These are phyloP conservation scores for Vitis riparia DNA, from an alignment of 164 flowering plant species.

Conservation along the genomic window DNA sequence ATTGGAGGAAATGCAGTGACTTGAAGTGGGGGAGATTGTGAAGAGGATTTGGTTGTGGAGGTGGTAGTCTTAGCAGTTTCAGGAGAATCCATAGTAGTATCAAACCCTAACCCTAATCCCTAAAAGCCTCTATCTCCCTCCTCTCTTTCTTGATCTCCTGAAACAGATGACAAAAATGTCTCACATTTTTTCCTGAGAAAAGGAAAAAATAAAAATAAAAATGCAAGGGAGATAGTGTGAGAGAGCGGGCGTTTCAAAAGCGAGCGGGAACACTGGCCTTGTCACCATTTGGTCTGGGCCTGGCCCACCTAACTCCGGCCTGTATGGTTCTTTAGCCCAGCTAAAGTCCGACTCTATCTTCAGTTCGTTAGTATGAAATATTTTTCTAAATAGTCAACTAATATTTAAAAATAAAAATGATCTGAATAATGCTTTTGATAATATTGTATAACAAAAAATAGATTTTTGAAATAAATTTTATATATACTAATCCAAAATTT, in stretches of 20 bases:
- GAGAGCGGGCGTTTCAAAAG: constrained; percentile 17
- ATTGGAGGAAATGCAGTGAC: constrained; percentile 2
- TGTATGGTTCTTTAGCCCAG: too few relatives aligned
- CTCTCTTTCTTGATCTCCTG: constrained; percentile 5
- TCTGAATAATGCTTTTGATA: too few relatives aligned
- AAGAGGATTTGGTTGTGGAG: neutral
- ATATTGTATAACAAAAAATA: too few relatives aligned
- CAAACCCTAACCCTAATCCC: constrained; percentile 21
- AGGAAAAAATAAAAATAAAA: too few relatives aligned
- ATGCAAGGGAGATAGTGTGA: neutral
- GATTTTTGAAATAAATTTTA: too few relatives aligned
- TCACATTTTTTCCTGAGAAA: too few relatives aligned
- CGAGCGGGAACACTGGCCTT: constrained; percentile 14
- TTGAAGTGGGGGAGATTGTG: constrained; percentile 23
- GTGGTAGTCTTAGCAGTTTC: constrained; percentile 12
- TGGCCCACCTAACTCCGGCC: too few relatives aligned
- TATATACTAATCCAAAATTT: too few relatives aligned
- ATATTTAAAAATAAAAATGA: too few relatives aligned
- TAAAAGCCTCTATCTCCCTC: constrained; percentile 12
- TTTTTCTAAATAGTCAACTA: too few relatives aligned
- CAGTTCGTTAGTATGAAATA: too few relatives aligned
- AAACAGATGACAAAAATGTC: constrained; percentile 14
- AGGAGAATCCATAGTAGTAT: constrained; percentile 41
- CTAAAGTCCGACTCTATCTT: too few relatives aligned
- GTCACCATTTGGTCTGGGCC: neutral